Percentiles rank a stretch among this genome's conserved stretches.
phyloP scores from a whole-genome alignment of 2,329 filamentous ascomycete species.

The Plenodomus tracheiphilus region DNA sequence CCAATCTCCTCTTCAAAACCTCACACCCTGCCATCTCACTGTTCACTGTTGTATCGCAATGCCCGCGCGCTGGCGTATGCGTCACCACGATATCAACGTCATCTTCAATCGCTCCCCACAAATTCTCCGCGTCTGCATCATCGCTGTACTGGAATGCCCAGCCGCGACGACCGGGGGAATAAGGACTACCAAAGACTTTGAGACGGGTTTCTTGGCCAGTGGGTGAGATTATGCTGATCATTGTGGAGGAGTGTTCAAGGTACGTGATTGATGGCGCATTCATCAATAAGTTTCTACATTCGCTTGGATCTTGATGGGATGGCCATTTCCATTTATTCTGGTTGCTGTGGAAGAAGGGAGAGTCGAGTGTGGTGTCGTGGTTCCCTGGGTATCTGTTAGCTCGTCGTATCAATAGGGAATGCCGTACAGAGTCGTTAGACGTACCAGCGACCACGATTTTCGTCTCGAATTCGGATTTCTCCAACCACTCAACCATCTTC shows the following conservation, averaged over 20 bases:
- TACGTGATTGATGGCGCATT: conserved; percentile 62
- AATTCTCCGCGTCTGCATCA: conserved; percentile 45
- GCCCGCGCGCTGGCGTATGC: conserved; percentile 66
- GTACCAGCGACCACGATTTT: conserved; percentile 72
- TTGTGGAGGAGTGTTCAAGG: conserved; percentile 61
- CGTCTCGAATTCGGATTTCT: conserved; percentile 67
- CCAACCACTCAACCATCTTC: conserved; percentile 68
- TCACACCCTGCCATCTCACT: conserved; percentile 59
- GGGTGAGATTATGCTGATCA: conserved; percentile 62
- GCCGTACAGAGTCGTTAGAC: not conserved
- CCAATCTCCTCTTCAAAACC: conserved; percentile 60
- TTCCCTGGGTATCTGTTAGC: conserved; percentile 58
- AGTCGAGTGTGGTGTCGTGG: conserved; percentile 73
- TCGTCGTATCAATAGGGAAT: no score
- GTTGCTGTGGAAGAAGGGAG: conserved; percentile 61
- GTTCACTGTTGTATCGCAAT: conserved; percentile 56
- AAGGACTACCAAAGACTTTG: conserved; percentile 72
- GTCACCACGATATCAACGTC: conserved; percentile 70
- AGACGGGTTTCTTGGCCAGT: conserved; percentile 55
- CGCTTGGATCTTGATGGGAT: conserved; percentile 54
- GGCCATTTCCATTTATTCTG: conserved; percentile 61
- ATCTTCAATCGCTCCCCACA: conserved; percentile 66
- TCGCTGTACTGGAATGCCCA: conserved; percentile 71
- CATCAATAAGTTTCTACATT: conserved; percentile 59
- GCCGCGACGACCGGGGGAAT: conserved; percentile 57